phyloP scores from a whole-genome alignment of 139 green algal species.

The Picocystis salinarum region DNA sequence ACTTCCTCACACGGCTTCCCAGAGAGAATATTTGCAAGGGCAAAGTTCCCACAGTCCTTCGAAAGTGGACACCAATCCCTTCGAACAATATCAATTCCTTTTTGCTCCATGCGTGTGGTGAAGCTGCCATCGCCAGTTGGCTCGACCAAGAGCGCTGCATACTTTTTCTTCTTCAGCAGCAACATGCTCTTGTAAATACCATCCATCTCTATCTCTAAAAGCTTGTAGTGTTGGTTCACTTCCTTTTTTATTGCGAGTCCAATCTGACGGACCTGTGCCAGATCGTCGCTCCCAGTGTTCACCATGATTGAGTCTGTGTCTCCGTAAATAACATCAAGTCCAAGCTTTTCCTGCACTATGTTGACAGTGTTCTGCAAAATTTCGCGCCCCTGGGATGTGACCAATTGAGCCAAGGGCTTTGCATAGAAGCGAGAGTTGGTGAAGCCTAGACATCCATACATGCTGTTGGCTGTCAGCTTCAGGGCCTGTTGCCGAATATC shows the following conservation, averaged over 20 bases:
- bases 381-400: constrained; percentile 76
- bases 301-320: constrained; percentile 98
- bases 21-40: constrained; percentile 62
- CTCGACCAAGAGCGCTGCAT: constrained; percentile 68
- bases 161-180: constrained; percentile 99
- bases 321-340: constrained; percentile 79
- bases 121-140: constrained; percentile 13
- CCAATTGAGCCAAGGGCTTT: constrained; percentile 77
- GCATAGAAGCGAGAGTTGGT: constrained; percentile 76
- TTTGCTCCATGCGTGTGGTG: constrained; percentile 52
- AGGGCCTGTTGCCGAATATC: constrained; percentile 74
- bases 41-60: constrained; percentile 73
- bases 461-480: constrained; percentile 93
- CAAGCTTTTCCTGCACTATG: constrained; percentile 55
- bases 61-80: constrained; percentile 88
- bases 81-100: constrained; percentile 94
- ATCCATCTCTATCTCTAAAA: constrained; percentile 95
- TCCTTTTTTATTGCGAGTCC: not conserved
- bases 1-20: constrained; percentile 57
- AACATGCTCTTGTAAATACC: constrained; percentile 85
- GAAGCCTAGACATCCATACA: constrained; percentile 96
- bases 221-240: constrained; percentile 31
- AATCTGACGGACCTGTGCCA: not conserved
- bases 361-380: constrained; percentile 90
- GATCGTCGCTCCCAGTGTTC: constrained; percentile 29